Evolutionary conservation across 371 early-diverging fungal species (phyloP).

Genomic region (Phascolomyces articulosus): DNA sequence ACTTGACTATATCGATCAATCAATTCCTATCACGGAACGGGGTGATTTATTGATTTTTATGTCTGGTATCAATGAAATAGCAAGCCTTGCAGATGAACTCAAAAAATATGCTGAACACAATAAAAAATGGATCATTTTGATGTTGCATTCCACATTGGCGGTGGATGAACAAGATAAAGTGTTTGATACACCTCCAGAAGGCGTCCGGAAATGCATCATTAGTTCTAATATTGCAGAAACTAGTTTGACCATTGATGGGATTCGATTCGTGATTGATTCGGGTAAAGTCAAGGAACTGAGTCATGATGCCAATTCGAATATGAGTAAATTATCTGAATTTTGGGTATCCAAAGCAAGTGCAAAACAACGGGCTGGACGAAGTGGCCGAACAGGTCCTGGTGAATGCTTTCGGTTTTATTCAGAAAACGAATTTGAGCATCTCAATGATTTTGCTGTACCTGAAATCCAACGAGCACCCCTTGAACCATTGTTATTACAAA

Average conservation of each 20-base stretch:
- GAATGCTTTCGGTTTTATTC: conserved; percentile 64
- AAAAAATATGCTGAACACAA: conserved; percentile 36
- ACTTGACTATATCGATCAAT: conserved; percentile 65
- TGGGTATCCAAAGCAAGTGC: conserved; percentile 77
- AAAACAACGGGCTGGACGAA: conserved; percentile 85
- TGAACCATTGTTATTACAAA: conserved; percentile 76
- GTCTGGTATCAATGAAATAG: conserved; percentile 74
- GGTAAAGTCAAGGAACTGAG: conserved; percentile 77
- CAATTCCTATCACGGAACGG: conserved; percentile 58
- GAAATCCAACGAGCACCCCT: conserved; percentile 81
- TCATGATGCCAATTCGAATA: conserved; percentile 50
- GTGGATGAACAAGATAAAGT: conserved; percentile 59
- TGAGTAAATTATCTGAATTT: conserved; percentile 68
- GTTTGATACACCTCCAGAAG: conserved; percentile 53
- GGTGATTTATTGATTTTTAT: conserved; percentile 74
- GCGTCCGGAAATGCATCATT: conserved; percentile 61
- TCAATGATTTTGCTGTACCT: conserved; percentile 60
- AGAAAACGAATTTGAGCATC: conserved; percentile 44
- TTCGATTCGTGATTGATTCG: conserved; percentile 77
- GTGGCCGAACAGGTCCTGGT: conserved; percentile 86
- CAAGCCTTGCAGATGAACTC: conserved; percentile 50
- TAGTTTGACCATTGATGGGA: conserved; percentile 76
- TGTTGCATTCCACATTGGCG: conserved; percentile 55
- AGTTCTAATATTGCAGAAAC: conserved; percentile 74
- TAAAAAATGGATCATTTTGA: conserved; percentile 62